These are phyloP conservation scores for Combretum micranthum DNA, from an alignment of 345 rosid genomes.

Conservation along the genomic window DNA sequence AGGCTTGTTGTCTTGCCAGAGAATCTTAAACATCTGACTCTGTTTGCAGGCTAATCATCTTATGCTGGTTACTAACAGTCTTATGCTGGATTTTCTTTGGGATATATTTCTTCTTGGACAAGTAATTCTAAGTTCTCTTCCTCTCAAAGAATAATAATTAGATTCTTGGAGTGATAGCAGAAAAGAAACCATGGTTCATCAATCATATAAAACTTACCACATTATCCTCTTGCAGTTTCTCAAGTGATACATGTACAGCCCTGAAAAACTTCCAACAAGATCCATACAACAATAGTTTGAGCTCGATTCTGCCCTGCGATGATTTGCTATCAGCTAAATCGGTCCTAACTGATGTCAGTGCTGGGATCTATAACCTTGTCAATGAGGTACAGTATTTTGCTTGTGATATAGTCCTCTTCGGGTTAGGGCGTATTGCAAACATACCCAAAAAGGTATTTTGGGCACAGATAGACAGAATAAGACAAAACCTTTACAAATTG, in stretches of 20 bases:
- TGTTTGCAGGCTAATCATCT: constrained; percentile 38
- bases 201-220: no score
- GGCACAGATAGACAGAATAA: background rate
- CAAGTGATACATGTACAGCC: constrained; percentile 50
- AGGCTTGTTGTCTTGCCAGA: background rate
- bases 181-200: background rate
- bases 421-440: background rate
- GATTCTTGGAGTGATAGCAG: background rate
- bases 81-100: constrained; percentile 62
- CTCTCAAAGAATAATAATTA: background rate
- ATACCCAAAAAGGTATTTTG: background rate
- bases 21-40: background rate
- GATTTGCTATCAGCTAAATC: constrained; percentile 44
- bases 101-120: constrained; percentile 42
- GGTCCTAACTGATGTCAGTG: constrained; percentile 34
- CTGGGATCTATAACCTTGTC: constrained; percentile 43
- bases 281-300: constrained; percentile 59
- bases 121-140: constrained; percentile 24
- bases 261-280: constrained; percentile 46
- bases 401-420: no score
- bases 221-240: constrained; percentile 32
- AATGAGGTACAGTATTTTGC: constrained; percentile 23
- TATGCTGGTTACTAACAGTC: constrained; percentile 57
- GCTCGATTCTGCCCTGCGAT: constrained; percentile 61
- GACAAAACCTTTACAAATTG: no score